Conservation (phyloP, 2,329 filamentous ascomycete genomes). For the Aureobasidium mangrovei region DNA sequence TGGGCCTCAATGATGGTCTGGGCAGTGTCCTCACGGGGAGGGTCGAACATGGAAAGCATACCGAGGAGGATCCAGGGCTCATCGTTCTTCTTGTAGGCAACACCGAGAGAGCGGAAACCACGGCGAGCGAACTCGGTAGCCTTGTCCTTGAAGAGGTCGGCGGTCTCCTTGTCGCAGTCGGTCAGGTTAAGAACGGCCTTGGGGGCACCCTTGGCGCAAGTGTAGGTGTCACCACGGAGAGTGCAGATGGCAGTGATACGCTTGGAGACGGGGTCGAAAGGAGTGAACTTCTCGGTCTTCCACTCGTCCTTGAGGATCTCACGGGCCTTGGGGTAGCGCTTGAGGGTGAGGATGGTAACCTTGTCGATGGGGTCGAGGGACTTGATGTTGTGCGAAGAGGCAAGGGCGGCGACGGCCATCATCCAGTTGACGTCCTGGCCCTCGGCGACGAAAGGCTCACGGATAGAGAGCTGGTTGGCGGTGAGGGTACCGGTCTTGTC, state of each 20-base stretch:
- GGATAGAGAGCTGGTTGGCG: constrained; percentile 66
- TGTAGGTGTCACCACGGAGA: constrained; percentile 61
- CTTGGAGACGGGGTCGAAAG: constrained; percentile 73
- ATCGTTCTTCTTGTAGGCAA: constrained; percentile 69
- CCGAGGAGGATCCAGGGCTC: constrained; percentile 65
- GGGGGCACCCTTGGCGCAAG: constrained; percentile 69
- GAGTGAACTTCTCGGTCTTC: constrained; percentile 68
- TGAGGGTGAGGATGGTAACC: constrained; percentile 66
- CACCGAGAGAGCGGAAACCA: constrained; percentile 73
- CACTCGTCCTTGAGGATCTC: constrained; percentile 67
- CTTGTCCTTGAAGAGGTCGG: constrained; percentile 61
- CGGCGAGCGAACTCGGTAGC: constrained; percentile 66
- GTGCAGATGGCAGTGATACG: constrained; percentile 63
- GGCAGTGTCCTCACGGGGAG: constrained; percentile 68
- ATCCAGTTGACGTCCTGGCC: constrained; percentile 75
- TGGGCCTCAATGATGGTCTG: constrained; percentile 70
- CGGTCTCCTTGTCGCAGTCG: constrained; percentile 56
- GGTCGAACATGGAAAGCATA: constrained; percentile 74
- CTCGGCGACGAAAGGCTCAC: constrained; percentile 67
- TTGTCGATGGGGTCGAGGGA: constrained; percentile 73
- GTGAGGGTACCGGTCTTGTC: constrained; percentile 75
- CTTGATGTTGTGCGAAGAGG: constrained; percentile 71
- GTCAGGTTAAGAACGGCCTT: constrained; percentile 64
- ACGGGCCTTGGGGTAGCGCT: constrained; percentile 67
- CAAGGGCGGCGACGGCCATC: constrained; percentile 71